Conservation (phyloP, 306 rosid species). For the Dicorynia guianensis region DNA sequence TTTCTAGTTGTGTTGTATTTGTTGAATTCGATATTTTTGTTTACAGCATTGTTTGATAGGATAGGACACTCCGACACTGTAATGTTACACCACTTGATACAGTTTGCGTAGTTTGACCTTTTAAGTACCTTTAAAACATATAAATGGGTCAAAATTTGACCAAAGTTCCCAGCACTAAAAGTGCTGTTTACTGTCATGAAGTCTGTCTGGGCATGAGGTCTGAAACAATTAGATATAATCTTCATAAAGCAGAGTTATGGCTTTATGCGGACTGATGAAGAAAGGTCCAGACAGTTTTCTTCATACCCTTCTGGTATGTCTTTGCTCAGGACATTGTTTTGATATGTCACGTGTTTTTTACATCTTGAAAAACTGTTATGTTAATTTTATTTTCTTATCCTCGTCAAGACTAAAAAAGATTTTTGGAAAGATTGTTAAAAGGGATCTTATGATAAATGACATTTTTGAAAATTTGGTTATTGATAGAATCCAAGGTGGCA, state of each 20-base stretch:
- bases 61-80: conserved; percentile 16
- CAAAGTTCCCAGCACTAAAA: neutral
- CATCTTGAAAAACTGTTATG: neutral
- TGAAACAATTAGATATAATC: neutral
- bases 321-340: neutral
- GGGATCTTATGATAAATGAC: too few species aligned
- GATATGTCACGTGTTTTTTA: neutral
- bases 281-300: neutral
- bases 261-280: neutral
- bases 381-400: neutral
- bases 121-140: neutral
- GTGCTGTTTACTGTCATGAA: neutral
- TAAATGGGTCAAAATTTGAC: neutral
- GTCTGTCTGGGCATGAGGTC: neutral
- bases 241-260: neutral
- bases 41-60: conserved; percentile 5
- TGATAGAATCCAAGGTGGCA: too few species aligned
- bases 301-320: neutral
- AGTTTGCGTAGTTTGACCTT: neutral
- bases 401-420: too few species aligned
- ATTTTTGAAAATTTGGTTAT: too few species aligned
- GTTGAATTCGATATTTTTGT: conserved; percentile 1
- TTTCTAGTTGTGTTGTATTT: neutral
- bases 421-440: too few species aligned
- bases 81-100: neutral